Base-by-base conservation (phyloP, 495 filamentous ascomycete species). In the Delitschia confertaspora region DNA sequence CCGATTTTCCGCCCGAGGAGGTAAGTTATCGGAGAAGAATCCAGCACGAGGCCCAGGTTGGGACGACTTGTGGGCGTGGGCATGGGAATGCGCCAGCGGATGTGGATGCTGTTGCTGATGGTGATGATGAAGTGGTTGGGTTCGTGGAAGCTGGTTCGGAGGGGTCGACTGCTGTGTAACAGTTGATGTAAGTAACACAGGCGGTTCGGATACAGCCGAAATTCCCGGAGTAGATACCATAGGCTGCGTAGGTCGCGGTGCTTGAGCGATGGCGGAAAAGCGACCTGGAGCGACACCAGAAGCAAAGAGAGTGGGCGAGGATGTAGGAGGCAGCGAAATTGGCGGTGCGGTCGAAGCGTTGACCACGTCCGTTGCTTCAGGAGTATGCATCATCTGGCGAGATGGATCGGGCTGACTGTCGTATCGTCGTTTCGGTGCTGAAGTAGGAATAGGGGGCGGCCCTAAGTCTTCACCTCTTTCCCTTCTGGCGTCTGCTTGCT, bases 401-500 rank as follows among this genome's bases (percentile, higher is more conserved):
- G n/a, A n/a, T n/a, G n/a, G n/a, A n/a, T n/a, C n/a, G n/a, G n/a
- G n/a, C n/a, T n/a, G n/a, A n/a, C n/a, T n/a, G 47, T 74, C 73
- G 59, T 71, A 76, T 24, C 64, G 75, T 50, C 64, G 74, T 61
- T 78, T 83, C 3, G 75, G 73, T 7, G 72, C 68, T 25, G 76
- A 75, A 0, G 49, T 71, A 65, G 74, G 74, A 2, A 68, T 62
- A 20, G 85, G 84, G 21, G 82, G 70, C 7, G 80, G 77, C 17
- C 80, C 76, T 42, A 73, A 65, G 22, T 82, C 76, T 60, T 88
- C 84, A 22, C 85, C 85, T 26, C 78, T 66, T 21, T 66, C 55
- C 34, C 73, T 79, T 63, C 78, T 83, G 14, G 67, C 65, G 55
- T 95, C 85, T 2, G 87, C 83, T 20, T 78, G 75, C 4, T 69